Percentiles rank a stretch among this genome's conserved stretches.
Conservation (phyloP, 371 early-diverging fungal species). For the Mortierella sp. region DNA sequence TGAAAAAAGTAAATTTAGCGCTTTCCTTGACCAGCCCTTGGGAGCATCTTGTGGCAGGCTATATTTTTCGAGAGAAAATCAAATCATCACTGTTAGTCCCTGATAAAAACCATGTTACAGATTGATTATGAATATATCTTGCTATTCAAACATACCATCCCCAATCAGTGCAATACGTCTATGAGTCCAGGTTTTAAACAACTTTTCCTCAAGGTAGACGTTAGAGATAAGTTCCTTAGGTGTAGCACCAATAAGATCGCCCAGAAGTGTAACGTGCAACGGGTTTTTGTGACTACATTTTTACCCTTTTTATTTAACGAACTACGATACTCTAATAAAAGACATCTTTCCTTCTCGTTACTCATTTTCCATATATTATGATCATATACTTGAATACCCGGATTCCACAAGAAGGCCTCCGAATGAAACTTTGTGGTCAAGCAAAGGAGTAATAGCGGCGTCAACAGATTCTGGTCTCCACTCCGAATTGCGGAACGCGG, state of each 20-base stretch:
- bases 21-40: slow-evolving; percentile 26
- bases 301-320: too few relatives aligned
- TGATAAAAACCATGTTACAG: neutral
- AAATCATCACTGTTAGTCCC: neutral
- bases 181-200: slow-evolving; percentile 29
- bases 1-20: neutral
- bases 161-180: slow-evolving; percentile 11
- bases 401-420: too few relatives aligned
- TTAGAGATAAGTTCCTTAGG: slow-evolving; percentile 20
- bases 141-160: slow-evolving; percentile 8
- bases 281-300: too few relatives aligned
- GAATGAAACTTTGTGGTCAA: neutral
- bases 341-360: too few relatives aligned
- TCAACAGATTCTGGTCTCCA: slow-evolving; percentile 22
- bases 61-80: neutral
- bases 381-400: too few relatives aligned
- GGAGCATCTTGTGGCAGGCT: slow-evolving; percentile 33
- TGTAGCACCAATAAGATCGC: neutral
- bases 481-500: slow-evolving; percentile 9
- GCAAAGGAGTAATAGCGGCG: neutral
- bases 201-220: slow-evolving; percentile 27
- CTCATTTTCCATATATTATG: too few relatives aligned
- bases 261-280: too few relatives aligned
- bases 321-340: too few relatives aligned
- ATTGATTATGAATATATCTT: too few relatives aligned